Evolutionary conservation across 148 eudicot species (phyloP), one percentile per base, ranked within the genome.

Genomic region (Bassia scoparia): DNA sequence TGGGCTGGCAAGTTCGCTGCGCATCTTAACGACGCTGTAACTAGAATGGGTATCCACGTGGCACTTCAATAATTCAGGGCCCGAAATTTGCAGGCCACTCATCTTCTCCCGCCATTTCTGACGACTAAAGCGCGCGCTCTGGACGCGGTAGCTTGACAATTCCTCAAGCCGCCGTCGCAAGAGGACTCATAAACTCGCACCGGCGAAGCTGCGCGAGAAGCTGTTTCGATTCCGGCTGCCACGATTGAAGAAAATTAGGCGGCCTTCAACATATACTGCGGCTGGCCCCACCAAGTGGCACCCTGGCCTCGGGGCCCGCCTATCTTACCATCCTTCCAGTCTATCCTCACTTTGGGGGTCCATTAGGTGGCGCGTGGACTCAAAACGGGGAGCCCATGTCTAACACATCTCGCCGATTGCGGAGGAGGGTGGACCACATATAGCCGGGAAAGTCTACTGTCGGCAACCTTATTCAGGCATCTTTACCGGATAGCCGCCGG

Each of bases 1-100:
- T 77, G 99, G 99, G 31, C 74, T 95, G 14, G 93, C 85, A 37
- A 78, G n/a, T 95, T 79, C 97, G 99, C 15, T 86, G 84, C 14
- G 99, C 99, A 10, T 90, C n/a, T 95, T 77, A 95, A 95, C 83
- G 97, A 95, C 72, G 90, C 96, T 2, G 83, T 95, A n/a, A 44
- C 82, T 95, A 23, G 99, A n/a, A 95, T 53, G 99, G 99, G 21
- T 82, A 97, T 81, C 99, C 78, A 91, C 97, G 41, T 95, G 99
- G 99, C 99, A 95, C 85, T 95, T 95, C 83, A 89, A 91, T 96
- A 87, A 79, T 59, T 88, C 97, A 21, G 91, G 99, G 99, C 94
- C 99, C 79, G 82, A 84, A 46, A 77, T 85, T 41, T 88, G 90
- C 75, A 64, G 70, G 90, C 82, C 73, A 76, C 7, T 59, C 93